Evolutionary conservation across 768 basidiomycete species (phyloP), one percentile per base, ranked within the genome.

Genomic region (Trametes elegans): DNA sequence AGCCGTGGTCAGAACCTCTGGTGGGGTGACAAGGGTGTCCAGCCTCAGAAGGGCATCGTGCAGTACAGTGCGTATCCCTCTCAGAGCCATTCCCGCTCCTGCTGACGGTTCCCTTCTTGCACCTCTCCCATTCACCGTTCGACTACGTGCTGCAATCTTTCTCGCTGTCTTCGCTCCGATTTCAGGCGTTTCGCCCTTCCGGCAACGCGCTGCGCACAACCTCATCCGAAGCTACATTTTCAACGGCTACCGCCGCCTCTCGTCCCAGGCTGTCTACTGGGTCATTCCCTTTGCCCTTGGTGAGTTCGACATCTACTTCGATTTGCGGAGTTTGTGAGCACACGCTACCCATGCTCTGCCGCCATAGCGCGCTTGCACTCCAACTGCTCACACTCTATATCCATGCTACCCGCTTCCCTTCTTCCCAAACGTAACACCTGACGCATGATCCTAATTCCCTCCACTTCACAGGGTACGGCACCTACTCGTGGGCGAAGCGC

Each of bases 221-320:
- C 81, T 85, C 65, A 68, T 93, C 66, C 77, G 79, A 51, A 82
- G 73, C 61, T 96, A 90, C 77, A 68, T 93, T 63, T 91, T 93
- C 80, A 93, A 93, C 72, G 93, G 92, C 32, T 89, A 85, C 78
- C 79, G 79, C 49, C 84, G 94, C 59, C 69, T 93, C 47, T 82
- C 84, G 35, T 76, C 77, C 53, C 88, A 94, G 67, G 75, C 83
- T 28, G 74, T 90, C 36, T 94, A 93, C 75, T 90, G 88, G 73
- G 75, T 82, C 48, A 69, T 92, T 57, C 93, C 94, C 16, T 79
- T 94, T 62, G 84, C 77, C 38, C 62, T 83, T 48, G 92, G 93
- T 95, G 47, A 66, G 90, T 80, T 5, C 4, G n/a, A n/a, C n/a
- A n/a, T n/a, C n/a, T n/a, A n/a, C n/a, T n/a, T n/a, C n/a, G n/a